Evolutionary conservation across 179 eudicot genomes (phyloP), one percentile per base, ranked within the genome.

Genomic region (Patellifolia procumbens): DNA sequence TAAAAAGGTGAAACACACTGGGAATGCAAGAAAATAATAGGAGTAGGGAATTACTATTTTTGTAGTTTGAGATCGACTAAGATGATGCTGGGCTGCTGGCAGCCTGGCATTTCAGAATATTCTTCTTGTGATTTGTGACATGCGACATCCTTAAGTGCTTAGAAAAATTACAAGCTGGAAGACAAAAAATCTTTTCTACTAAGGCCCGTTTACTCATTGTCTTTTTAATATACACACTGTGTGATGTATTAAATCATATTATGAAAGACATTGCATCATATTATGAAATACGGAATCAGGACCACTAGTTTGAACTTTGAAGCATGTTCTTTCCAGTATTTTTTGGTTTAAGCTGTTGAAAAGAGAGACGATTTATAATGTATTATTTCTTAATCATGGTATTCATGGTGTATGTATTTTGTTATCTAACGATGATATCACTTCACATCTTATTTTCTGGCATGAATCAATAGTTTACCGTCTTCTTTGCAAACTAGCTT

Each of bases 21-120:
- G 3, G 39, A 20, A 24, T 22, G 11, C 39, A 62, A 55, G 62
- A 63, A 59, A 62, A 48, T 9, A 31, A 31, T 20, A 12, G 2
- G 16, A 7, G 22, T 12, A 20, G 29, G 60, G 12, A 11, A 12
- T 61, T 22, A 32, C 20, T 32, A 1, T 51, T 16, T 3, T 31
- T 64, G 79, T 45, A 37, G 55, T 53, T 43, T 32, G 49, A 46
- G 60, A 58, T 68, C 3, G 60, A 67, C 31, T 43, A 43, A 56
- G 12, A 34, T 56, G 22, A 56, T 55, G 58, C 5, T 49, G 58
- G 31, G 20, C n/a, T 39, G 8, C 43, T 39, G 8, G 43, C 43
- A n/a, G 8, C 29, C 37, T 56, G 4, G 10, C 2, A 17, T 74
- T 11, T 43, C 37, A 46, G 58, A 11, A 46, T 31, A 7, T 28